phyloP scores from a whole-genome alignment of 306 rosid genomes.

The Cicer yamashitae region DNA sequence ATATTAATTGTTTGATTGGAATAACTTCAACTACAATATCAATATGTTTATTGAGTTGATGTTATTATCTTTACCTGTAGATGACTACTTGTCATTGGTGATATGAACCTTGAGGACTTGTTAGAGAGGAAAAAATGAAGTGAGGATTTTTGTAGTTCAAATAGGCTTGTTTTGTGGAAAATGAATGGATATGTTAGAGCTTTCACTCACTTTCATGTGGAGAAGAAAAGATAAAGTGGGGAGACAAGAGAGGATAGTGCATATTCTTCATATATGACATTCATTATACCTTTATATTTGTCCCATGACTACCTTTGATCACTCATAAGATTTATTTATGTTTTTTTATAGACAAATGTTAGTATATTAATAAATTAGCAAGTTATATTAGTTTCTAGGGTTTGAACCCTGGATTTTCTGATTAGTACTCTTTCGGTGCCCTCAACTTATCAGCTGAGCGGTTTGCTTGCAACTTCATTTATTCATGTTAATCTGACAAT shows the following conservation, averaged over 20 bases:
- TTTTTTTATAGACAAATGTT: no score
- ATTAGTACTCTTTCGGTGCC: no score
- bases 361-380: no score
- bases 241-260: not conserved
- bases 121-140: not conserved
- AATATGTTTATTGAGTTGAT: no score
- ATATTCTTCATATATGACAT: conserved; percentile 15
- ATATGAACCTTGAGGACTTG: conserved; percentile 11
- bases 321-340: not conserved
- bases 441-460: no score
- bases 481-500: conserved; percentile 23
- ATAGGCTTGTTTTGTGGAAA: not conserved
- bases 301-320: not conserved
- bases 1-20: no score
- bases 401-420: no score
- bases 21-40: no score
- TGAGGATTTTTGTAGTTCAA: not conserved
- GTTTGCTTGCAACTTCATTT: no score
- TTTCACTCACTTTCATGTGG: not conserved
- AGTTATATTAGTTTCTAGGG: no score
- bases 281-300: not conserved
- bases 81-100: not conserved
- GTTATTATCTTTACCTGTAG: no score
- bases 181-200: not conserved
- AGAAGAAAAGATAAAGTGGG: not conserved